Conservation (phyloP, 2,329 filamentous ascomycete genomes). For the Cryphonectria parasitica region DNA sequence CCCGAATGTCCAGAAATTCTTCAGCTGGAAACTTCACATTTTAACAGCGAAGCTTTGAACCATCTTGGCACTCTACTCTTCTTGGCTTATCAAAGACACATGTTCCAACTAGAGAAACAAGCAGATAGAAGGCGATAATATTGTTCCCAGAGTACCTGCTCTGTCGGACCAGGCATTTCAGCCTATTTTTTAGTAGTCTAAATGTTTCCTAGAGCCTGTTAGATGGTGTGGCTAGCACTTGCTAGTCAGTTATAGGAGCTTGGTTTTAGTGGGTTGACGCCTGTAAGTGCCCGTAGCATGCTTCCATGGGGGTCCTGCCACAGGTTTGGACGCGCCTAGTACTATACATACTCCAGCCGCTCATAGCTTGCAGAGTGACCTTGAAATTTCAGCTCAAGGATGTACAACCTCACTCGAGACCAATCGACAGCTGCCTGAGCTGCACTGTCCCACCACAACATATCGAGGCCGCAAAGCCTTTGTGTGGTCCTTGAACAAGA, state of each 20-base stretch:
- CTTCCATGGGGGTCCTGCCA: background rate
- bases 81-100: too few relatives aligned
- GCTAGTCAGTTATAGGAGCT: background rate
- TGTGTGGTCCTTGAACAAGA: background rate
- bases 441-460: background rate
- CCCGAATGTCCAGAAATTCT: too few relatives aligned
- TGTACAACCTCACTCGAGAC: background rate
- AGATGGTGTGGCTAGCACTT: background rate
- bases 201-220: background rate
- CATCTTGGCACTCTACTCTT: too few relatives aligned
- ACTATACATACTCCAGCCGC: background rate
- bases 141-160: background rate
- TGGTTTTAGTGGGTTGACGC: background rate
- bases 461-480: background rate
- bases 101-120: too few relatives aligned
- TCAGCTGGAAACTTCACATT: too few relatives aligned
- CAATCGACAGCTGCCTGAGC: background rate
- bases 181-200: background rate
- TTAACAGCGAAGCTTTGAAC: too few relatives aligned
- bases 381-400: background rate
- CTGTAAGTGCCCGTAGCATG: background rate
- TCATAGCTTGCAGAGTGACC: background rate
- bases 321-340: background rate
- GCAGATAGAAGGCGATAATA: background rate
- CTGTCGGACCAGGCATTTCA: background rate